These are phyloP conservation scores for Salicornia ramosissima DNA, from an alignment of 148 eudicot genomes.

Conservation along the genomic window DNA sequence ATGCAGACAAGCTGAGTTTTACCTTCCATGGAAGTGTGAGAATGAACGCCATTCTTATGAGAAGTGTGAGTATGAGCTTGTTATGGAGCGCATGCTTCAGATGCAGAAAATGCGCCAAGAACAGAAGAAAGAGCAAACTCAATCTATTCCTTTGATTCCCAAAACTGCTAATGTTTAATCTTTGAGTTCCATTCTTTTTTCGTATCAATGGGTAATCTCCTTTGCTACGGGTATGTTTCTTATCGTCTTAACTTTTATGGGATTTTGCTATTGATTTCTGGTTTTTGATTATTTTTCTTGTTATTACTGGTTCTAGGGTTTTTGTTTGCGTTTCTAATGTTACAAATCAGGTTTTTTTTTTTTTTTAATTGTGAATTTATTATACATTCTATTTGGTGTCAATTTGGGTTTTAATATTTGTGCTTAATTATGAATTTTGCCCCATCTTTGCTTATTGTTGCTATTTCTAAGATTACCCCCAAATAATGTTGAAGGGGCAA, in stretches of 20 bases:
- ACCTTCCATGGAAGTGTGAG: conserved; percentile 91
- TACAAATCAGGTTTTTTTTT: background rate
- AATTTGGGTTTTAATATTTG: background rate
- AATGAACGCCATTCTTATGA: conserved; percentile 79
- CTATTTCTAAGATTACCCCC: background rate
- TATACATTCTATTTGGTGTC: background rate
- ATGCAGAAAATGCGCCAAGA: conserved; percentile 76
- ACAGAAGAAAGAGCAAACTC: conserved; percentile 23
- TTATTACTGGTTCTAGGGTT: background rate
- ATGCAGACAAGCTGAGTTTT: conserved; percentile 80
- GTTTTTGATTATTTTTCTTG: background rate
- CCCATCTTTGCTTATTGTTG: background rate
- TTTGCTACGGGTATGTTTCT: background rate
- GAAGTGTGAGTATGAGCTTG: conserved; percentile 97
- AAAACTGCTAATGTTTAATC: conserved; percentile 69
- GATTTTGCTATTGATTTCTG: conserved; percentile 5
- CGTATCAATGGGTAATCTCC: too few species aligned
- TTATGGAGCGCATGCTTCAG: conserved; percentile 93
- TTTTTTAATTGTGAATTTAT: background rate
- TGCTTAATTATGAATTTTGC: background rate
- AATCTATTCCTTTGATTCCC: conserved; percentile 55
- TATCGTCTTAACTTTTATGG: background rate
- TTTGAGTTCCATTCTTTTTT: background rate
- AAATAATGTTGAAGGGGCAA: background rate
- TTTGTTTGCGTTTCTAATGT: background rate